A percentile compares a stretch with the other conserved stretches of the same genome.
These are phyloP conservation scores for Clonostachys byssicola DNA, from an alignment of 2,329 filamentous ascomycete genomes.

Conservation along the genomic window DNA sequence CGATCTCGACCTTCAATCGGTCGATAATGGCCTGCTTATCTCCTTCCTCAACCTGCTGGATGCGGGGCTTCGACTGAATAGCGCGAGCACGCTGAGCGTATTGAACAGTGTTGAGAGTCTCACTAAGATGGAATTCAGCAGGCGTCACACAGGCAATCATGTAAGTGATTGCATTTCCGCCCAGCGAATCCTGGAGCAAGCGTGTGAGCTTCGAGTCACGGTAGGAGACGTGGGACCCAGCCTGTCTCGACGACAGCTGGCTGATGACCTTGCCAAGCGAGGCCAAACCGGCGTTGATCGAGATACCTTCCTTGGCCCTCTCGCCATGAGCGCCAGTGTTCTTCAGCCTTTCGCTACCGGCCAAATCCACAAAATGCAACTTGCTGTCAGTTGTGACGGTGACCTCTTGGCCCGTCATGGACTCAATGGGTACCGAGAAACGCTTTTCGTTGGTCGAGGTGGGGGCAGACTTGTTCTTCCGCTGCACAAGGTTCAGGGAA, in stretches of 20 bases:
- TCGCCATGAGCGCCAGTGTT: conserved; percentile 96
- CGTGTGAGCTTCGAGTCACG: conserved; percentile 96
- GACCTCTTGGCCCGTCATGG: conserved; percentile 62
- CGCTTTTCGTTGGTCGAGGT: conserved; percentile 69
- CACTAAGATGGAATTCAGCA: conserved; percentile 93
- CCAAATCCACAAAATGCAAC: conserved; percentile 95
- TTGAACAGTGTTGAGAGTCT: conserved; percentile 95
- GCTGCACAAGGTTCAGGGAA: conserved; percentile 88
- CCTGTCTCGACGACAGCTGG: conserved; percentile 84
- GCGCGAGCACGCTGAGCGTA: conserved; percentile 94
- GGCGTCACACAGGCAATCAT: conserved; percentile 99
- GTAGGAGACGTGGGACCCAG: conserved; percentile 91
- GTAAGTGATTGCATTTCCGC: conserved; percentile 96
- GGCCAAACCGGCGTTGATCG: conserved; percentile 93
- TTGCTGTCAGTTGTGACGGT: conserved; percentile 93
- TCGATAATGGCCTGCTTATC: conserved; percentile 95
- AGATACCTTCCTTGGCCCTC: conserved; percentile 91
- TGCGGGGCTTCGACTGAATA: conserved; percentile 95
- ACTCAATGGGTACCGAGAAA: conserved; percentile 80
- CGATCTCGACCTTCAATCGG: conserved; percentile 86
- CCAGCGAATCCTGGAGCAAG: conserved; percentile 90
- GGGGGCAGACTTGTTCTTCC: conserved; percentile 54
- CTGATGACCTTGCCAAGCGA: conserved; percentile 97
- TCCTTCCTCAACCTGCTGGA: conserved; percentile 88
- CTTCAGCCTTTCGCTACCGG: conserved; percentile 93